These are phyloP conservation scores for Fusarium sambucinum DNA, from an alignment of 2,329 filamentous ascomycete species.

Conservation along the genomic window DNA sequence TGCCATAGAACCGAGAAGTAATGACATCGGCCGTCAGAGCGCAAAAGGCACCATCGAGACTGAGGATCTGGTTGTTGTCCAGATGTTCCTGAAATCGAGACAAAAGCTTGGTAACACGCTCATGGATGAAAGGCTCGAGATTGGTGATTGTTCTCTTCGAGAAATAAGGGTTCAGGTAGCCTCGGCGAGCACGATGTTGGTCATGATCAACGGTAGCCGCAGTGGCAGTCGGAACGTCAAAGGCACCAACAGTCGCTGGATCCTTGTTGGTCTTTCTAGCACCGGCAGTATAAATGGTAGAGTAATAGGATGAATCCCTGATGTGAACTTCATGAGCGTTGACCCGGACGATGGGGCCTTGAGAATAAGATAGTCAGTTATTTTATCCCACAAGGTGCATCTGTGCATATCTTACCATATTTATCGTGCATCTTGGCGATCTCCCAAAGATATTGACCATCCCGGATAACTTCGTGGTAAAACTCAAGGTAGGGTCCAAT, in stretches of 20 bases:
- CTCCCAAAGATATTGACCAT: constrained; percentile 1
- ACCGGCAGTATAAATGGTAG: neutral
- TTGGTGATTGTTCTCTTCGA: neutral
- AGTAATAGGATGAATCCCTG: neutral
- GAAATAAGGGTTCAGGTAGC: constrained; percentile 1
- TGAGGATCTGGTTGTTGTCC: neutral
- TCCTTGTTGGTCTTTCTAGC: neutral
- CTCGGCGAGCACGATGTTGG: neutral
- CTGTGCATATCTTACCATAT: neutral
- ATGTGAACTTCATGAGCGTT: neutral
- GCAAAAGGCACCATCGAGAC: neutral
- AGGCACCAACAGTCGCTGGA: neutral
- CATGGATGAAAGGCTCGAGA: neutral
- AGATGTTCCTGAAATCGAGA: neutral
- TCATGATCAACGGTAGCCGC: constrained; percentile 2
- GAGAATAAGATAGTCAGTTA: neutral
- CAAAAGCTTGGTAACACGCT: neutral
- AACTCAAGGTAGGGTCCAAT: constrained; percentile 1
- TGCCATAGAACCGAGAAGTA: neutral
- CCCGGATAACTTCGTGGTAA: neutral
- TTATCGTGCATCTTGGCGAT: neutral
- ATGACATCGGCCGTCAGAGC: constrained; percentile 1
- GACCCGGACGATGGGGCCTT: neutral
- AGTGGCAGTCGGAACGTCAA: neutral
- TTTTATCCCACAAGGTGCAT: neutral